Evolutionary conservation across 2,329 filamentous ascomycete species (phyloP), one percentile per base, ranked within the genome.

Genomic region (Huntiella omanensis): DNA sequence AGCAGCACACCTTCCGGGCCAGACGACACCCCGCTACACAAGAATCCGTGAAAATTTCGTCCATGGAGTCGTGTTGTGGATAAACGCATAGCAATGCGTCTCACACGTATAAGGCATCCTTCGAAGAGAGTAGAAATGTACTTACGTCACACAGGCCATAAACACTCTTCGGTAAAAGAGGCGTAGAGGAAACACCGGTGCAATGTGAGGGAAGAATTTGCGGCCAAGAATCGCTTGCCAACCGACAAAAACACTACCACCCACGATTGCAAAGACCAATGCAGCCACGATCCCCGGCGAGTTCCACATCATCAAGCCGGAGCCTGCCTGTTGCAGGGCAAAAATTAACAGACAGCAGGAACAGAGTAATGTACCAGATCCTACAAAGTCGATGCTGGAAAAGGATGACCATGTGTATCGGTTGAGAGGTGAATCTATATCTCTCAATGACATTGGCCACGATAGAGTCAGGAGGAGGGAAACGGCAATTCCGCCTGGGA

Each of bases 341-440:
- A 71, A 72, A 0, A 77, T 66, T 1, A 77, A 56, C 4, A 75
- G 61, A 1, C 70, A 63, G 1, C 69, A 73, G 35, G 68, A 69
- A 3, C 59, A 58, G 3, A 76, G 58, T 5, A 77, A 62, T 1
- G 71, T 59, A 2, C 64, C 53, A 44, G 67, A 67, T 12, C 72
- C 72, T 4, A 71, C 37, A 39, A 71, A 67, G 54, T 76, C 72
- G 42, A 74, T 67, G 35, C 61, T 65, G 28, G 56, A 58, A 39
- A 73, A 61, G 0, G 66, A 62, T 4, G 57, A 57, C 58, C 61
- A 61, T 1, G 63, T 65, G 37, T 52, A 50, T 17, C 46, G 37
- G 13, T 33, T 42, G 1, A 44, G 33, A 5, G 43, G 36, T 10
- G 43, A 47, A 11, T 45, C 43, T 22, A 48, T 48, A 8, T 43